A percentile compares a stretch with the other conserved stretches of the same genome.
Evolutionary conservation across 192 early-diverging fungal species (phyloP).

Genomic region (Phycomyces blakesleeanus): DNA sequence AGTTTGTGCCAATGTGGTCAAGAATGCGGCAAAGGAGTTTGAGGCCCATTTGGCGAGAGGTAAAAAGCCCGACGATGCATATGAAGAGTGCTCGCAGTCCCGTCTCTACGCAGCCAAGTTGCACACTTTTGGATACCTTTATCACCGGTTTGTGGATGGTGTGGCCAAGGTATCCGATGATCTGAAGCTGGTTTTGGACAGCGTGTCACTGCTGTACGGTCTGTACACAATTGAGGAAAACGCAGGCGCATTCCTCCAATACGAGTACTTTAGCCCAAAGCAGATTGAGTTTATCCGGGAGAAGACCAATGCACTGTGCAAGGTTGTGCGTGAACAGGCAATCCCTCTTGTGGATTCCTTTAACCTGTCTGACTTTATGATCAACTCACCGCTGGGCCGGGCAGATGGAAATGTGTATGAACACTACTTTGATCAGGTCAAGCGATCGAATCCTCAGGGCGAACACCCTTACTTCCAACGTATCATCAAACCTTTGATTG

Average conservation of each 20-base stretch:
- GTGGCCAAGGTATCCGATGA: slow-evolving; percentile 60
- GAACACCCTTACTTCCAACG: slow-evolving; percentile 76
- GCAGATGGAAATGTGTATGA: slow-evolving; percentile 84
- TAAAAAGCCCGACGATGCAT: slow-evolving; percentile 72
- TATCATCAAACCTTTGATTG: slow-evolving; percentile 73
- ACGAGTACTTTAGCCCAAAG: slow-evolving; percentile 70
- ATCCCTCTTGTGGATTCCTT: slow-evolving; percentile 86
- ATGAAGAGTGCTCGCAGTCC: slow-evolving; percentile 84
- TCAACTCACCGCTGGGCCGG: slow-evolving; percentile 85
- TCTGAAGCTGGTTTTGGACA: slow-evolving; percentile 58
- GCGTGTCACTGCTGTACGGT: slow-evolving; percentile 79
- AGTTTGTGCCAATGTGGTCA: slow-evolving; percentile 79
- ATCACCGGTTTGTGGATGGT: slow-evolving; percentile 79
- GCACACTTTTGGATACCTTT: slow-evolving; percentile 82
- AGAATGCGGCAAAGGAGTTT: slow-evolving; percentile 78
- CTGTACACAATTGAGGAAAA: slow-evolving; percentile 78
- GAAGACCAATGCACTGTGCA: slow-evolving; percentile 62
- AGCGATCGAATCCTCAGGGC: slow-evolving; percentile 64
- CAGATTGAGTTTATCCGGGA: slow-evolving; percentile 70
- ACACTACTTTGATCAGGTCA: slow-evolving; percentile 83
- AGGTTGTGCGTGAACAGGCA: slow-evolving; percentile 70
- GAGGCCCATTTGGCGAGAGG: slow-evolving; percentile 60
- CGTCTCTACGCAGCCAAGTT: slow-evolving; percentile 80
- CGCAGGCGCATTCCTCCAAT: slow-evolving; percentile 83
- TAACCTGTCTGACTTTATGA: slow-evolving; percentile 83